Percentiles rank a stretch among this genome's conserved stretches.
These are phyloP conservation scores for Penicillium flavigenum DNA, from an alignment of 495 filamentous ascomycete genomes.

Conservation along the genomic window DNA sequence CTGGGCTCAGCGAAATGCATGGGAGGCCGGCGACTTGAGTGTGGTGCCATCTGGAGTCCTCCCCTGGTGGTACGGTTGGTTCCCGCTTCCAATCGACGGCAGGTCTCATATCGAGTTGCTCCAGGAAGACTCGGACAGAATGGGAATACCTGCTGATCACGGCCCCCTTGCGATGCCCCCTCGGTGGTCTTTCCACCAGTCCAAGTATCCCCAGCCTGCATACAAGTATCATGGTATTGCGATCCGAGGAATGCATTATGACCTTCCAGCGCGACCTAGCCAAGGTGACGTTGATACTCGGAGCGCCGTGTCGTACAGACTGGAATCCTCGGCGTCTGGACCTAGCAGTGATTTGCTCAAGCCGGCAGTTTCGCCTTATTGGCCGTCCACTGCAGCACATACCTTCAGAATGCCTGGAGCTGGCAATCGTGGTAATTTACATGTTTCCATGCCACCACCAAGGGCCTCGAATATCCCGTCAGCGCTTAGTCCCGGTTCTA, in stretches of 20 bases:
- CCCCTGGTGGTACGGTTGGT: slow-evolving; percentile 11
- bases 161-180: slow-evolving; percentile 2
- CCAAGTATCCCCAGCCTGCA: neutral
- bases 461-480: slow-evolving; percentile 21
- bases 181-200: slow-evolving; percentile 7
- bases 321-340: slow-evolving; percentile 17
- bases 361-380: slow-evolving; percentile 35
- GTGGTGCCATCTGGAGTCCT: slow-evolving; percentile 5
- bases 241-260: neutral
- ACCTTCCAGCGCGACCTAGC: neutral
- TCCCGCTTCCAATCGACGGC: neutral
- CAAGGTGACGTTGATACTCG: slow-evolving; percentile 18
- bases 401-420: slow-evolving; percentile 33
- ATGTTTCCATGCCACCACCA: slow-evolving; percentile 42
- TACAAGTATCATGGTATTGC: neutral
- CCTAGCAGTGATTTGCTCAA: slow-evolving; percentile 27
- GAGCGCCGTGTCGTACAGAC: neutral
- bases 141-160: slow-evolving; percentile 7
- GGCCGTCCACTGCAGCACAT: slow-evolving; percentile 44
- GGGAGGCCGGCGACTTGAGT: neutral
- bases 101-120: slow-evolving; percentile 6
- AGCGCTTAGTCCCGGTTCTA: slow-evolving; percentile 35
- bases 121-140: neutral
- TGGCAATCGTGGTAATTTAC: slow-evolving; percentile 34
- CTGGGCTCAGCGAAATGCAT: neutral